These are phyloP conservation scores for Venturia effusa DNA, from an alignment of 2,329 filamentous ascomycete species.

Conservation along the genomic window DNA sequence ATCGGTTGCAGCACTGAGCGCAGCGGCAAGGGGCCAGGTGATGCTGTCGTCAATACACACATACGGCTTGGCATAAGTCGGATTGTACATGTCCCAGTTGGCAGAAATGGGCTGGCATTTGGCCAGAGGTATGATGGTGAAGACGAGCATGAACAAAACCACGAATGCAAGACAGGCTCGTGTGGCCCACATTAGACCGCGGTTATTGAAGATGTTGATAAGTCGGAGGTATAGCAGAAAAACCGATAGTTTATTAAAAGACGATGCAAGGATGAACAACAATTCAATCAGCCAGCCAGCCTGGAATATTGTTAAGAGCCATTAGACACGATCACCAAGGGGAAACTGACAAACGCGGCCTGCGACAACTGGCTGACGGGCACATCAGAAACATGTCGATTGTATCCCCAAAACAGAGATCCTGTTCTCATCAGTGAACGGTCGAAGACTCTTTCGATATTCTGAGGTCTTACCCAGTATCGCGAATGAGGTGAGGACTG, in stretches of 20 bases:
- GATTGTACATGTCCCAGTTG: constrained; percentile 24
- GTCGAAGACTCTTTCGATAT: neutral
- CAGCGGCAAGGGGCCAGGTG: constrained; percentile 11
- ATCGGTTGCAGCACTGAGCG: constrained; percentile 14
- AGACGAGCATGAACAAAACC: constrained; percentile 10
- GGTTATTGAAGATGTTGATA: constrained; percentile 18
- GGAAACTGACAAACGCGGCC: constrained; percentile 15
- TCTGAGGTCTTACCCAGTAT: neutral
- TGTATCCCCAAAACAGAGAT: constrained; percentile 19
- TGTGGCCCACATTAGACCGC: constrained; percentile 20
- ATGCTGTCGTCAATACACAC: constrained; percentile 16
- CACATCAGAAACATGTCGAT: constrained; percentile 26
- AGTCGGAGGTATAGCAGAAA: constrained; percentile 27
- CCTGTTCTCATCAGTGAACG: constrained; percentile 10
- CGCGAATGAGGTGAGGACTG: neutral
- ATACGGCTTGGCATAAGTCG: constrained; percentile 14
- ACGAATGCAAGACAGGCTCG: constrained; percentile 23
- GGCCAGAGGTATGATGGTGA: constrained; percentile 15
- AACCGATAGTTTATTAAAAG: constrained; percentile 26
- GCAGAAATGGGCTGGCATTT: constrained; percentile 23
- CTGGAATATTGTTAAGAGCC: neutral
- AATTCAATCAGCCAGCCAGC: constrained; percentile 24
- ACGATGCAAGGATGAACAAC: constrained; percentile 22
- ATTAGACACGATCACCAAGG: neutral
- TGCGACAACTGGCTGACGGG: constrained; percentile 12